Conservation (phyloP, 164 flowering plant species). For the Annona cherimola region DNA sequence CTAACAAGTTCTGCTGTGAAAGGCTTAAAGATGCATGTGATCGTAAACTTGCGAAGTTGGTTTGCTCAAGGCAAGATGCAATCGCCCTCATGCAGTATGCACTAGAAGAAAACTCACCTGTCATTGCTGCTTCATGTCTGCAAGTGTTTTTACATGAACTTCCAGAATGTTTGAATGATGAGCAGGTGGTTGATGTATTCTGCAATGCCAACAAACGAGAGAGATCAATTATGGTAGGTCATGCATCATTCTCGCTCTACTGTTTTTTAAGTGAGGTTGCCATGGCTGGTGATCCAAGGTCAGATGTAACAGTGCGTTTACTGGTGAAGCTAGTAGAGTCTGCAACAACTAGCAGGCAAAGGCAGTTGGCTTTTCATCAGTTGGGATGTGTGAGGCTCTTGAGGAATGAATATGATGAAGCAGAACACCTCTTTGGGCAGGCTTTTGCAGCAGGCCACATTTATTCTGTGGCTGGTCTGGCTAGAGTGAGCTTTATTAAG, state of each 20-base stretch:
- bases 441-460: constrained; percentile 78
- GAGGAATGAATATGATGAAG: constrained; percentile 83
- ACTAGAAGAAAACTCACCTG: constrained; percentile 62
- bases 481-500: constrained; percentile 52
- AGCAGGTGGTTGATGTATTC: constrained; percentile 56
- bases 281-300: constrained; percentile 59
- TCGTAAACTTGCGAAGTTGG: constrained; percentile 69
- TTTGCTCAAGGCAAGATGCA: constrained; percentile 72
- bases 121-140: constrained; percentile 90
- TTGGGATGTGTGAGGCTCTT: constrained; percentile 75
- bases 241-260: constrained; percentile 74
- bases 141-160: constrained; percentile 76
- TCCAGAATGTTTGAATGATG: constrained; percentile 71
- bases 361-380: constrained; percentile 71
- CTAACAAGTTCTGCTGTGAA: constrained; percentile 90
- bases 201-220: constrained; percentile 40
- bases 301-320: constrained; percentile 53
- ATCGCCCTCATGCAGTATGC: constrained; percentile 77
- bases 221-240: constrained; percentile 62
- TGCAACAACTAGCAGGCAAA: constrained; percentile 59
- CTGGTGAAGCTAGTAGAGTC: constrained; percentile 57
- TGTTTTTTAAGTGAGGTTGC: constrained; percentile 79
- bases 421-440: constrained; percentile 56
- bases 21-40: constrained; percentile 88
- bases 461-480: constrained; percentile 77